Conservation (phyloP, 2,329 filamentous ascomycete genomes). For the Byssoonygena ceratinophila region DNA sequence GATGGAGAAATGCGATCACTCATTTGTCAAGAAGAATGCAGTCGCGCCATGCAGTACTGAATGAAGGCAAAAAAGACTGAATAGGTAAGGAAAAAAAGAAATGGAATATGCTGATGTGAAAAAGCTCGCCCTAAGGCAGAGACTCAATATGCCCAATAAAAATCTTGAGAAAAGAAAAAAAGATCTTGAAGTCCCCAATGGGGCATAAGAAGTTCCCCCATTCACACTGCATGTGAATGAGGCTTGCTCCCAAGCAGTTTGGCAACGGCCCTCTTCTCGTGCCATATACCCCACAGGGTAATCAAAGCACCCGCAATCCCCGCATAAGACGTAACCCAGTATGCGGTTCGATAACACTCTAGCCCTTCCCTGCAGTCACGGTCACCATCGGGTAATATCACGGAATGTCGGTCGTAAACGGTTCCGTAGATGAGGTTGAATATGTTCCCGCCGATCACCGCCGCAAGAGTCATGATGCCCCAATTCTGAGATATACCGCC, state of each 20-base stretch:
- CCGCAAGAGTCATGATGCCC: slow-evolving; percentile 86
- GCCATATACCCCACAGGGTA: slow-evolving; percentile 48
- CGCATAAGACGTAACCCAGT: slow-evolving; percentile 63
- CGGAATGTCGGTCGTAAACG: slow-evolving; percentile 71
- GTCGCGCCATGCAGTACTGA: too few relatives aligned
- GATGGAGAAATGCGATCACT: too few relatives aligned
- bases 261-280: slow-evolving; percentile 28
- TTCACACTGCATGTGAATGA: background rate
- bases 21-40: too few relatives aligned
- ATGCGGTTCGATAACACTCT: slow-evolving; percentile 70
- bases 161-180: background rate
- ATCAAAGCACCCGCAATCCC: slow-evolving; percentile 59
- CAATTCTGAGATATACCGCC: slow-evolving; percentile 86
- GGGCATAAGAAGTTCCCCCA: background rate
- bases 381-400: slow-evolving; percentile 57
- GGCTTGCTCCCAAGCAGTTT: slow-evolving; percentile 20
- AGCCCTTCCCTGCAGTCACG: slow-evolving; percentile 66
- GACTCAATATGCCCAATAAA: background rate
- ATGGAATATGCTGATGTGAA: too few relatives aligned
- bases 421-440: slow-evolving; percentile 86
- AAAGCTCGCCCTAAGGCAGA: background rate
- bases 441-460: slow-evolving; percentile 75
- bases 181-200: too few relatives aligned
- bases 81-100: too few relatives aligned
- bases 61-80: too few relatives aligned